Evolutionary conservation across 2,329 filamentous ascomycete species (phyloP), one percentile per base, ranked within the genome.

Genomic region (Clathrospora elynae): DNA sequence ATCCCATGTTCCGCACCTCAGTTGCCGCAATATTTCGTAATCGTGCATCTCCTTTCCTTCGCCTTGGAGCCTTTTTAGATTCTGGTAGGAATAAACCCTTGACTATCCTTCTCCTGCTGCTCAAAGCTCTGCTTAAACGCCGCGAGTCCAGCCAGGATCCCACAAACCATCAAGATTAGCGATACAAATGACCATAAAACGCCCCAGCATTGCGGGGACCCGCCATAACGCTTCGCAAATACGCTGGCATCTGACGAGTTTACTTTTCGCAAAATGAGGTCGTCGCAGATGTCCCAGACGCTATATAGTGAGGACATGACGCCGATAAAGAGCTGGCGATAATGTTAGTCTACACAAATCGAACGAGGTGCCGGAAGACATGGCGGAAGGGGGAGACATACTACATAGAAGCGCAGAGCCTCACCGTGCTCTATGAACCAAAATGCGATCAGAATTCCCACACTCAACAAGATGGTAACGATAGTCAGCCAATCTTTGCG

Each of bases 201-300:
- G 6, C 87, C 87, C 87, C 88, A 90, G 75, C 86, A 90, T 61
- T 87, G 85, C 1, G 86, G 88, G 0, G 86, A 90, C 23, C 87
- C 87, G 8, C 87, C 87, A 56, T 91, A 91, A 14, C 83, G 78
- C 70, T 88, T 78, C 6, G 87, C 87, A 57, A 91, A 91, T 19
- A 90, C 85, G 55, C 84, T 88, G 5, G 87, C 87, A 62, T 92
- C 87, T 4, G 86, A 90, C 14, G 79, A 83, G 68, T 91, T 90
- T 36, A 91, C 86, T 71, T 90, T 91, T 45, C 87, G 80, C 4
- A 90, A 73, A 54, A 92, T 90, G 20, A 91, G 75, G 56, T 92
- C 87, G 62, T 92, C 87, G 68, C 86, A 90, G 55, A 91, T 91
- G 73, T 91, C 87, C 87, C 87, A 91, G 4, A 88, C 86, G 53